Conservation (phyloP, 2,329 filamentous ascomycete species). For the Pseudogymnoascus sp. region DNA sequence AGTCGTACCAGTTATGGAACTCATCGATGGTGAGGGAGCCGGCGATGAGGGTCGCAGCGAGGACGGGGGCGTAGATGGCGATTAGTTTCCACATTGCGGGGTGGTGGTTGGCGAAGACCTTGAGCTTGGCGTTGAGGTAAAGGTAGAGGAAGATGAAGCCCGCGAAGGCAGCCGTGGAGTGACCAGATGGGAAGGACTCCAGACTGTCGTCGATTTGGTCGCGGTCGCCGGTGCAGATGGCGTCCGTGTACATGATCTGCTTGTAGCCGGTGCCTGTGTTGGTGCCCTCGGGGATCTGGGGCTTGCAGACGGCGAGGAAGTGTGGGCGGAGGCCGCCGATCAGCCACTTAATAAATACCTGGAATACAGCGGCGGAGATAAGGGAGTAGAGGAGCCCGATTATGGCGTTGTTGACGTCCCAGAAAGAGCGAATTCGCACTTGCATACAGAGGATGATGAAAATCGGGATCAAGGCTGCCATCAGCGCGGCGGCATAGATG, state of each 20-base stretch:
- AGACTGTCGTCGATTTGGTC: constrained; percentile 59
- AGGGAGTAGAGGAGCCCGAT: constrained; percentile 62
- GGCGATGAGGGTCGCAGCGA: constrained; percentile 59
- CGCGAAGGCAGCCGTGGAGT: constrained; percentile 65
- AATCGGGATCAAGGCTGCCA: constrained; percentile 58
- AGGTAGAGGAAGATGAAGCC: constrained; percentile 63
- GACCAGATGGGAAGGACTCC: constrained; percentile 65
- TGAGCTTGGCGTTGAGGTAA: constrained; percentile 72
- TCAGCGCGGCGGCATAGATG: constrained; percentile 60
- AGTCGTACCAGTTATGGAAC: constrained; percentile 69
- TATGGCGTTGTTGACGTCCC: constrained; percentile 63
- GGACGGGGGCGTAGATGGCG: constrained; percentile 54
- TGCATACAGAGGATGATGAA: constrained; percentile 56
- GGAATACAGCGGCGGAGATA: constrained; percentile 64
- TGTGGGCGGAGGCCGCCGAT: constrained; percentile 66
- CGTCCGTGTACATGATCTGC: constrained; percentile 56
- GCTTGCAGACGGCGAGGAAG: constrained; percentile 63
- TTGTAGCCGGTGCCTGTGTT: constrained; percentile 33
- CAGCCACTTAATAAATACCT: constrained; percentile 67
- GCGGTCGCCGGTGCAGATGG: constrained; percentile 59
- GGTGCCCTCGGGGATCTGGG: constrained; percentile 38
- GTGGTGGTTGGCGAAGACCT: constrained; percentile 65
- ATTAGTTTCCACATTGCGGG: constrained; percentile 67
- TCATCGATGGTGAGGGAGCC: constrained; percentile 64
- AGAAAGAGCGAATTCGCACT: constrained; percentile 59